A percentile compares a stretch with the other conserved stretches of the same genome.
These are phyloP conservation scores for Pinus taeda DNA, from an alignment of 75 land plant species.

Conservation along the genomic window DNA sequence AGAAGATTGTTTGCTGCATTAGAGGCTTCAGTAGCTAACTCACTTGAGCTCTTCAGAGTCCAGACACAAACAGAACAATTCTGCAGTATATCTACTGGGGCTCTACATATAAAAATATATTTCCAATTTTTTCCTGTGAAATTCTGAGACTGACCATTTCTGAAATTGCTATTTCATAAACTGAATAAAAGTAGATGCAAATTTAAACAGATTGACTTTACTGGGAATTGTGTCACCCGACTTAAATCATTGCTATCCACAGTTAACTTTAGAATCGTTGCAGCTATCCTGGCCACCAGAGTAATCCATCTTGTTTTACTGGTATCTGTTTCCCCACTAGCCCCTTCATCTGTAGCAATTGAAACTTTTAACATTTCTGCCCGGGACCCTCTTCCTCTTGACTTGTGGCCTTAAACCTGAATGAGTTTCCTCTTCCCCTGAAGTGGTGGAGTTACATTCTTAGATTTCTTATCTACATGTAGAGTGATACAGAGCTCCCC, in stretches of 20 bases:
- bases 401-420: background rate
- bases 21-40: conserved; percentile 21
- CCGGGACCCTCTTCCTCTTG: conserved; percentile 10
- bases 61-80: conserved; percentile 44
- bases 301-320: background rate
- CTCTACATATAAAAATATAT: conserved; percentile 29
- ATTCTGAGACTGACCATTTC: background rate
- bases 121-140: conserved; percentile 15
- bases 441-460: background rate
- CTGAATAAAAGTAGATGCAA: conserved; percentile 32
- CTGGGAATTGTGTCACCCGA: conserved; percentile 6
- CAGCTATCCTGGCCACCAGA: conserved; percentile 28
- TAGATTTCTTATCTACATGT: conserved; percentile 7
- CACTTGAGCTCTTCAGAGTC: background rate
- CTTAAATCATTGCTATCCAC: conserved; percentile 37
- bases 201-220: conserved; percentile 24
- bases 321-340: too few relatives aligned
- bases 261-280: conserved; percentile 45
- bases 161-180: conserved; percentile 13
- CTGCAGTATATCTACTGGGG: conserved; percentile 56
- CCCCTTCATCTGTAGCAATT: too few relatives aligned
- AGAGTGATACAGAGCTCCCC: conserved; percentile 17
- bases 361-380: conserved; percentile 14
- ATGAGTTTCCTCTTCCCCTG: background rate
- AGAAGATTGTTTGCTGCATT: conserved; percentile 49